These are phyloP conservation scores for Ilex aquifolium DNA, from an alignment of 257 asterid species.

Conservation along the genomic window DNA sequence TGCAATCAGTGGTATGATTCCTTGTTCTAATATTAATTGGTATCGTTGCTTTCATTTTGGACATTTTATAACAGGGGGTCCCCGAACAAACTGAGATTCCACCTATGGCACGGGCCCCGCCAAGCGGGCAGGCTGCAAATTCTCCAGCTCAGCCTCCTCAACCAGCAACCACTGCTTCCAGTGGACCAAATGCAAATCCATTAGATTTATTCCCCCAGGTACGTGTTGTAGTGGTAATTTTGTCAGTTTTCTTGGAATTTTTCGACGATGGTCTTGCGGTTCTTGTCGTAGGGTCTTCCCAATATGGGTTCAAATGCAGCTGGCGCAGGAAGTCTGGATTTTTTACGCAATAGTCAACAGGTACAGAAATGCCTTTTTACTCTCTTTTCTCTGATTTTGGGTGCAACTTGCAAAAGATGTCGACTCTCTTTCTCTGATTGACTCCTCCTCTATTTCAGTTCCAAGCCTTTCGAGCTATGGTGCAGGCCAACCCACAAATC, in stretches of 20 bases:
- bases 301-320: conserved; percentile 50
- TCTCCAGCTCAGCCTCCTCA: conserved; percentile 50
- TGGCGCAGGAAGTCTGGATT: conserved; percentile 62
- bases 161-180: conserved; percentile 42
- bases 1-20: too few relatives aligned
- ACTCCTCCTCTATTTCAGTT: conserved; percentile 36
- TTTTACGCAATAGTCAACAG: conserved; percentile 75
- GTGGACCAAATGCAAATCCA: conserved; percentile 78
- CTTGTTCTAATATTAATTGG: too few relatives aligned
- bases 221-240: conserved; percentile 1
- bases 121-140: conserved; percentile 33
- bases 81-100: conserved; percentile 66
- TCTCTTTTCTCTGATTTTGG: conserved; percentile 1
- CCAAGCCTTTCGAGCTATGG: conserved; percentile 77
- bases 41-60: conserved; percentile 2
- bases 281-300: conserved; percentile 53
- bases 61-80: conserved; percentile 46
- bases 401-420: too few relatives aligned
- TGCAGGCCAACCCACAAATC: conserved; percentile 86
- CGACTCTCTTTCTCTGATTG: not conserved
- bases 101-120: conserved; percentile 31
- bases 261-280: conserved; percentile 4
- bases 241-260: not conserved
- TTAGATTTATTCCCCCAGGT: conserved; percentile 86
- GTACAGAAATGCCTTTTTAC: conserved; percentile 20